Evolutionary conservation across 2,329 filamentous ascomycete species (phyloP), one percentile per base, ranked within the genome.

Genomic region (Chaetomium strumarium): DNA sequence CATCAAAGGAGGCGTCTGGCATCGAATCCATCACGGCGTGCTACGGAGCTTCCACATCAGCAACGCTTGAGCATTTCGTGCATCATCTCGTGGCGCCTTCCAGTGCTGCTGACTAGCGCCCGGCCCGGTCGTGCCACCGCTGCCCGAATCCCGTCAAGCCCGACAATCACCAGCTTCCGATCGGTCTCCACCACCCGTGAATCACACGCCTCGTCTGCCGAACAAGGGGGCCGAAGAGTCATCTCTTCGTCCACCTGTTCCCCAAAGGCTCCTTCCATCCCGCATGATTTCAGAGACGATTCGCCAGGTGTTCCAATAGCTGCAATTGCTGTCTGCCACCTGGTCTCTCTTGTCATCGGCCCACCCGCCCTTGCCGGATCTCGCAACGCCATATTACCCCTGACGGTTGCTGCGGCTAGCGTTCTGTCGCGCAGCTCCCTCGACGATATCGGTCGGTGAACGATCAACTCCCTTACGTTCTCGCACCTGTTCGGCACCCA

Each of bases 241-340:
- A 75, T 68, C 59, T 71, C 73, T 70, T 75, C 73, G 67, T 70
- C 68, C 66, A 64, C 68, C 68, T 71, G 64, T 70, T 70, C 68
- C 61, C 63, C 64, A 61, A 66, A 72, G 61, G 64, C 63, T 63
- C 58, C 63, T 59, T 50, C 53, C 58, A 54, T 59, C 60, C 64
- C 70, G 70, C 66, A 74, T 73, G 72, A 68, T 68, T 64, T 68
- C 68, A 62, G 64, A 59, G 59, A 60, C 62, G 64, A 65, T 62
- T 59, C 58, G 63, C 64, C 66, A 68, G 67, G 64, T 67, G 66
- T 67, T 70, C 64, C 62, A 61, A 65, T 69, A 64, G 63, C 59
- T 61, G 57, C 63, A 59, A 57, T 66, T 60, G 58, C 63, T 65
- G 63, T 63, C 60, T 60, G 52, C 60, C 63, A 65, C 58, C 63